A percentile compares a stretch with the other conserved stretches of the same genome.
Conservation (phyloP, 495 filamentous ascomycete species). For the Xylaria intraflava region DNA sequence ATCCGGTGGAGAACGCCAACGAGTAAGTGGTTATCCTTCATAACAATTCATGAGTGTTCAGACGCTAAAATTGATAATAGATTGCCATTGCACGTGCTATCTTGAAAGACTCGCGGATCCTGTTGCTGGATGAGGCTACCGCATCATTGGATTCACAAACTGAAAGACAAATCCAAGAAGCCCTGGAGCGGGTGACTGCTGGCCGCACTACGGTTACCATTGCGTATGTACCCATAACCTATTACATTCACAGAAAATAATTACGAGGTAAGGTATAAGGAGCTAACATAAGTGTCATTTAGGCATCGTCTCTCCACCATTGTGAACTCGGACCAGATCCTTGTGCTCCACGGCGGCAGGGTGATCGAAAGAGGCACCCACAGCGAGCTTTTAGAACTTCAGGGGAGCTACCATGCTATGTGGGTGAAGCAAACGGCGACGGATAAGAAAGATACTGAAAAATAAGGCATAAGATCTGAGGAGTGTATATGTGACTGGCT, state of each 20-base stretch:
- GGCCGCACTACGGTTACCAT: conserved; percentile 62
- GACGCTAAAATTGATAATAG: conserved; percentile 17
- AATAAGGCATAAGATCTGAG: conserved; percentile 39
- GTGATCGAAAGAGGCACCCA: conserved; percentile 73
- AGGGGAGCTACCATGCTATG: conserved; percentile 70
- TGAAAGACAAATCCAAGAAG: conserved; percentile 76
- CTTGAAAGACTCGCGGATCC: conserved; percentile 43
- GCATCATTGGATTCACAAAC: conserved; percentile 57
- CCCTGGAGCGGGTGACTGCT: conserved; percentile 58
- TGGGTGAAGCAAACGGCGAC: conserved; percentile 78
- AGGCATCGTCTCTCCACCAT: conserved; percentile 74
- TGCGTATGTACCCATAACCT: conserved; percentile 28
- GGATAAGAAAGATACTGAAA: conserved; percentile 61
- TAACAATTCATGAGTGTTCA: background rate
- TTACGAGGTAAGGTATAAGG: background rate
- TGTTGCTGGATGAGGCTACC: conserved; percentile 48
- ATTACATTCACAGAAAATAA: background rate
- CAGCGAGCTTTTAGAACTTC: conserved; percentile 58
- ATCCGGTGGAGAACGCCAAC: conserved; percentile 78
- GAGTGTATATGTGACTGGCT: conserved; percentile 27
- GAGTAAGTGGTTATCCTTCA: conserved; percentile 21
- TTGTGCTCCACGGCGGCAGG: conserved; percentile 67
- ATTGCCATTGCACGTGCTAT: conserved; percentile 63
- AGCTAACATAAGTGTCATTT: conserved; percentile 3
- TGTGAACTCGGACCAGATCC: conserved; percentile 71